Base-by-base conservation (phyloP, 2,329 filamentous ascomycete genomes). In the Zymoseptoria tritici region DNA sequence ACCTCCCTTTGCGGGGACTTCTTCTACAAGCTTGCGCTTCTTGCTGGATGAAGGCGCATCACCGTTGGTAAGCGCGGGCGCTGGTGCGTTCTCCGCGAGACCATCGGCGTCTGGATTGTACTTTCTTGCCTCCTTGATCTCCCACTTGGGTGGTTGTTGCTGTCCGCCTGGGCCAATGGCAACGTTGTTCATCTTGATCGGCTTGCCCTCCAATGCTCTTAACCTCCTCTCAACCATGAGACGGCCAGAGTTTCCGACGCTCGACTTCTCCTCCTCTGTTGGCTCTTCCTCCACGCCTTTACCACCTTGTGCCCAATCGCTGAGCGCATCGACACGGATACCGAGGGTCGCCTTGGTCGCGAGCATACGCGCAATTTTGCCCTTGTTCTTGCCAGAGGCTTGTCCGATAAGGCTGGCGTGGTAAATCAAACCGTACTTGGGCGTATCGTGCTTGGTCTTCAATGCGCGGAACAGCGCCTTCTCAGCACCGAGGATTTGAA, bases 391-490 rank as follows among this genome's bases (percentile, higher is more conserved):
- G 71, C 94, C 94, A 20, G 90, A 96, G 29, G 94, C 94, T 79
- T 99, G 94, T 52, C 94, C 95, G 66, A 99, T 95, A 52, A 99
- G 84, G 26, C 90, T 94, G 54, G 90, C 89, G 77, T 96, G 89
- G 79, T 94, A 95, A 74, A 95, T 90, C 66, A 96, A 83, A 83
- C 94, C 94, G 72, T 97, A 99, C 79, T 97, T 99, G 73, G 94
- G 94, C 49, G 94, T 99, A 73, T 97, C 91, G 77, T 97, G 93
- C 83, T 99, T 97, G 55, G 94, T 99, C 85, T 99, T 99, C 65
- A 99, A 83, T 20, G 94, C 94, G 72, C 94, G 87, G 87, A 99
- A 99, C 52, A 99, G 85, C 7, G 94, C 94, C 83, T 99, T 99
- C 81, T 99, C 94, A 62, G 94, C 94, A 81, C 94, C 94, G 59